Conservation (phyloP, 805 yeast species). For the Ogataea haglerorum region DNA sequence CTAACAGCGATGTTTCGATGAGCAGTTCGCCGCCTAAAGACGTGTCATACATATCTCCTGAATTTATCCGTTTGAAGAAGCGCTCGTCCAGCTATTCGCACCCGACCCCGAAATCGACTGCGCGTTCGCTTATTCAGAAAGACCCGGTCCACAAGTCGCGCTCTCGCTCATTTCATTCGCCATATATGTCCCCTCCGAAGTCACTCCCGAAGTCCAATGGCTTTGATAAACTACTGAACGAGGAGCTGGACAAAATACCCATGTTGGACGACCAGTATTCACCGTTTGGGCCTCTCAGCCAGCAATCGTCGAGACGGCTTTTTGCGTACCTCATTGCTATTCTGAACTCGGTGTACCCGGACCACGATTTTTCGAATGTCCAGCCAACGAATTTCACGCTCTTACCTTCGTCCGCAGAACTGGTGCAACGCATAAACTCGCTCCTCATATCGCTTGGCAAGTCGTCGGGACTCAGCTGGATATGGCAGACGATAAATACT, state of each 20-base stretch:
- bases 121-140: conserved; percentile 9
- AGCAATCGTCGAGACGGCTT: conserved; percentile 79
- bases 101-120: conserved; percentile 19
- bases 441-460: conserved; percentile 66
- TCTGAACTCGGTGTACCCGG: conserved; percentile 89
- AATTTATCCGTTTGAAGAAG: conserved; percentile 31
- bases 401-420: conserved; percentile 45
- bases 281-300: conserved; percentile 91
- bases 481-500: conserved; percentile 85
- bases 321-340: conserved; percentile 90
- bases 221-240: conserved; percentile 4
- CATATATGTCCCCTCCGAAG: conserved; percentile 26
- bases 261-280: conserved; percentile 28
- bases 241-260: conserved; percentile 1
- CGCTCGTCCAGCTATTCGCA: conserved; percentile 33
- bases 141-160: conserved; percentile 20
- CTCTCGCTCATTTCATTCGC: conserved; percentile 31
- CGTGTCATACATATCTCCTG: conserved; percentile 24
- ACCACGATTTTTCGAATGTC: conserved; percentile 85
- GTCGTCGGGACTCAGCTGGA: conserved; percentile 52
- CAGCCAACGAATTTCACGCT: conserved; percentile 75
- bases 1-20: conserved; percentile 24
- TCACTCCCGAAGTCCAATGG: conserved; percentile 18
- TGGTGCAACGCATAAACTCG: conserved; percentile 70
- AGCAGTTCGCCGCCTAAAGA: conserved; percentile 13